These are phyloP conservation scores for Rutstroemia sp. DNA, from an alignment of 2,329 filamentous ascomycete species.

Conservation along the genomic window DNA sequence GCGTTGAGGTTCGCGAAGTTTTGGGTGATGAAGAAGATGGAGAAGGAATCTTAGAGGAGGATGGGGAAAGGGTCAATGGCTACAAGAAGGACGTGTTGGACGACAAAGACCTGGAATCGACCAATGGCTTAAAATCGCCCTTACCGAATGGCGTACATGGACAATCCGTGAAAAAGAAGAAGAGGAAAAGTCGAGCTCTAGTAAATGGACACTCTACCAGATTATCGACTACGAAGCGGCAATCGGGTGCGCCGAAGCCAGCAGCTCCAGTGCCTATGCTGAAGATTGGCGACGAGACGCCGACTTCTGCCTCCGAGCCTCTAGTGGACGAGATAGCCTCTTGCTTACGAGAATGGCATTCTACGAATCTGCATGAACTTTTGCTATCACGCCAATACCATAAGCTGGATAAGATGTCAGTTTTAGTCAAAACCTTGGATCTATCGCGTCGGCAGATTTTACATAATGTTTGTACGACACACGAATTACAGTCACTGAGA, in stretches of 20 bases:
- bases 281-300: conserved; percentile 94
- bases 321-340: conserved; percentile 96
- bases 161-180: conserved; percentile 13
- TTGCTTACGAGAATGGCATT: conserved; percentile 96
- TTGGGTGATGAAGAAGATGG: conserved; percentile 64
- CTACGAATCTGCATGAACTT: conserved; percentile 88
- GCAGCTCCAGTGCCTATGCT: conserved; percentile 93
- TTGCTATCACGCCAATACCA: conserved; percentile 76
- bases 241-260: conserved; percentile 66
- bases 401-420: conserved; percentile 72
- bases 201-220: conserved; percentile 20
- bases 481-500: conserved; percentile 73
- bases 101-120: not conserved
- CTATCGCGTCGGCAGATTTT: conserved; percentile 81
- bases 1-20: conserved; percentile 89
- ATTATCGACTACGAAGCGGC: conserved; percentile 44
- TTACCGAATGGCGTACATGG: conserved; percentile 3
- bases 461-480: conserved; percentile 84
- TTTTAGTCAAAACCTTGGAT: conserved; percentile 76
- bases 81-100: conserved; percentile 13
- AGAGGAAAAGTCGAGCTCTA: conserved; percentile 13
- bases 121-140: not conserved
- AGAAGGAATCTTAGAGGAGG: conserved; percentile 23
- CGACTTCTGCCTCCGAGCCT: conserved; percentile 80
- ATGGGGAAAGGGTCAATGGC: conserved; percentile 6